These are phyloP conservation scores for Lobosporangium transversale DNA, from an alignment of 192 early-diverging fungal species.

Conservation along the genomic window DNA sequence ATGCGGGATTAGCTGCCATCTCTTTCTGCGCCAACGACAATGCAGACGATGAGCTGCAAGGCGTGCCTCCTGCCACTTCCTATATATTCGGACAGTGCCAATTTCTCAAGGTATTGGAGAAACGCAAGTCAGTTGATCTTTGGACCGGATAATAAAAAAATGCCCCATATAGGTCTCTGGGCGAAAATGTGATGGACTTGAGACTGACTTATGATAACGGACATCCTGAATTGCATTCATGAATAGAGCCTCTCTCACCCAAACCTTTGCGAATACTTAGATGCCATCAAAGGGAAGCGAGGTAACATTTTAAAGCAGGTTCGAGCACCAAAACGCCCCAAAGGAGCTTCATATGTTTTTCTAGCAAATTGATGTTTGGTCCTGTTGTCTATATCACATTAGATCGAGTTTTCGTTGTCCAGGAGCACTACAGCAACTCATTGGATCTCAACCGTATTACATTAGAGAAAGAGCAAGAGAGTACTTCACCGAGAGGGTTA, in stretches of 20 bases:
- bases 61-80: slow-evolving; percentile 37
- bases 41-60: slow-evolving; percentile 43
- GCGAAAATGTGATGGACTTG: too few relatives aligned
- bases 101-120: slow-evolving; percentile 31
- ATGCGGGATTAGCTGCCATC: slow-evolving; percentile 48
- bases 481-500: slow-evolving; percentile 27
- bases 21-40: slow-evolving; percentile 51
- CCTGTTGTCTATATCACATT: neutral
- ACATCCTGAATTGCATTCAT: neutral
- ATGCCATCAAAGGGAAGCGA: slow-evolving; percentile 70
- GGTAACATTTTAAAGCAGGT: too few relatives aligned
- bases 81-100: slow-evolving; percentile 47
- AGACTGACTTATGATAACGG: neutral
- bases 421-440: slow-evolving; percentile 55
- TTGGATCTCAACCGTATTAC: slow-evolving; percentile 15
- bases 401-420: slow-evolving; percentile 69
- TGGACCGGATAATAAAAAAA: too few relatives aligned
- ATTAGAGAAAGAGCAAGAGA: slow-evolving; percentile 18
- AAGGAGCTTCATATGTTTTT: neutral
- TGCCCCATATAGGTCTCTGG: too few relatives aligned
- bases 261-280: slow-evolving; percentile 71
- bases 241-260: slow-evolving; percentile 64
- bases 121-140: neutral
- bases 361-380: neutral
- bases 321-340: neutral